A percentile compares a stretch with the other conserved stretches of the same genome.
phyloP scores from a whole-genome alignment of 73 alveolate species.

The Effrenium voratum region DNA sequence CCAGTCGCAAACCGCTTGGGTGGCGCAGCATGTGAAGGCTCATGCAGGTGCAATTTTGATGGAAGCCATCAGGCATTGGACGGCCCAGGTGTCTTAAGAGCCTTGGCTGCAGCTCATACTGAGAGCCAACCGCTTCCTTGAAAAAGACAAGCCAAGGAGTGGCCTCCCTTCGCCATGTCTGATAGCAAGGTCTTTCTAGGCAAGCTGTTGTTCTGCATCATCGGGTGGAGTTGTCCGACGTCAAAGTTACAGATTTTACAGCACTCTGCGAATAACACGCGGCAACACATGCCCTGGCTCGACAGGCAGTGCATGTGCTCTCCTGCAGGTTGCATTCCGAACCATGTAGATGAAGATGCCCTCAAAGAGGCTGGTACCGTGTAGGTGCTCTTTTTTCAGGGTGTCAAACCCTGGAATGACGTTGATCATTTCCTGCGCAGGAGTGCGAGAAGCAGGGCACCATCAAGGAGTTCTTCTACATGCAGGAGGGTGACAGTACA shows the following conservation, averaged over 20 bases:
- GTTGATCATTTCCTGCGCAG: neutral
- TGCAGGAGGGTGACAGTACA: slow-evolving; percentile 5
- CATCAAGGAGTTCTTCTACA: slow-evolving; percentile 82
- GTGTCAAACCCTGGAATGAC: neutral
- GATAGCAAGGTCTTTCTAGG: slow-evolving; percentile 92
- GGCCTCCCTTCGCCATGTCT: slow-evolving; percentile 51
- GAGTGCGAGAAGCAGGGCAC: slow-evolving; percentile 92
- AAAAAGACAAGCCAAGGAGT: neutral
- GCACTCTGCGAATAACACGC: neutral
- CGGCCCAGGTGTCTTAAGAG: neutral
- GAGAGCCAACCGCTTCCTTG: neutral
- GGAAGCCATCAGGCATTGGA: neutral
- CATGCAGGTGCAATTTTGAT: slow-evolving; percentile 32
- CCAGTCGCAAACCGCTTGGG: neutral
- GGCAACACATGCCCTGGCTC: too few species aligned
- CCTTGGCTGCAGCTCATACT: neutral
- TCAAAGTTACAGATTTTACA: neutral
- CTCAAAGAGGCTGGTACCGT: slow-evolving; percentile 38
- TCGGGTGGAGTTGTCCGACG: neutral
- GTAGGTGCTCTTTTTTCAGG: neutral
- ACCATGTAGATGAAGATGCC: slow-evolving; percentile 64
- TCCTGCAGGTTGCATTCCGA: slow-evolving; percentile 68
- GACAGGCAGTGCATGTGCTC: too few species aligned
- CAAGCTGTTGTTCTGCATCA: neutral
- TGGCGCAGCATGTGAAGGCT: slow-evolving; percentile 1